phyloP scores from a whole-genome alignment of 495 filamentous ascomycete species.

The Neurospora sp. region DNA sequence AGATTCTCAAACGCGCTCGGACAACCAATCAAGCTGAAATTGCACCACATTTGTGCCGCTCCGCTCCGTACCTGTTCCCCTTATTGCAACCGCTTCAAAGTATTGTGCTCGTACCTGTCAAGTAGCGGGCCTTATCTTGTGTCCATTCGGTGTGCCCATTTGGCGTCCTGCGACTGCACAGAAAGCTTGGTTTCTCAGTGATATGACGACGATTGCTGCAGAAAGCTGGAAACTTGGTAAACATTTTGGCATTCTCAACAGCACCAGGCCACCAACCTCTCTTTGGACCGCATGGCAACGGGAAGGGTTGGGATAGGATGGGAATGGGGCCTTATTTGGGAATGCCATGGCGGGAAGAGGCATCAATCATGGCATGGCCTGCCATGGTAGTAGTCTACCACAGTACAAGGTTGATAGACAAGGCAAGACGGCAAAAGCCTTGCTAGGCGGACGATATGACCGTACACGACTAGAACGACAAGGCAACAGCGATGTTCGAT shows the following conservation, averaged over 20 bases:
- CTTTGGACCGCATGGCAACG: background rate
- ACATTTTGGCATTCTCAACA: background rate
- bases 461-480: background rate
- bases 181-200: constrained; percentile 4
- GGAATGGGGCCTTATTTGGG: background rate
- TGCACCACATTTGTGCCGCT: constrained; percentile 9
- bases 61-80: constrained; percentile 4
- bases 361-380: background rate
- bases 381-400: background rate
- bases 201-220: background rate
- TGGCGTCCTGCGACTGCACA: background rate
- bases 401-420: background rate
- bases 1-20: background rate
- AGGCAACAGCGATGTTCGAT: background rate
- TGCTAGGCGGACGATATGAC: background rate
- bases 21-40: constrained; percentile 8
- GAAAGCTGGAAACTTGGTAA: background rate
- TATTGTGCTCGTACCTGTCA: constrained; percentile 3
- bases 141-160: background rate
- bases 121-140: background rate
- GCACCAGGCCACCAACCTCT: background rate
- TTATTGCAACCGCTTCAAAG: constrained; percentile 8
- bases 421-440: background rate
- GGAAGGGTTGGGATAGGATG: background rate
- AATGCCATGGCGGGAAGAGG: background rate